These are phyloP conservation scores for Jatropha curcas DNA, from an alignment of 345 rosid species.

Conservation along the genomic window DNA sequence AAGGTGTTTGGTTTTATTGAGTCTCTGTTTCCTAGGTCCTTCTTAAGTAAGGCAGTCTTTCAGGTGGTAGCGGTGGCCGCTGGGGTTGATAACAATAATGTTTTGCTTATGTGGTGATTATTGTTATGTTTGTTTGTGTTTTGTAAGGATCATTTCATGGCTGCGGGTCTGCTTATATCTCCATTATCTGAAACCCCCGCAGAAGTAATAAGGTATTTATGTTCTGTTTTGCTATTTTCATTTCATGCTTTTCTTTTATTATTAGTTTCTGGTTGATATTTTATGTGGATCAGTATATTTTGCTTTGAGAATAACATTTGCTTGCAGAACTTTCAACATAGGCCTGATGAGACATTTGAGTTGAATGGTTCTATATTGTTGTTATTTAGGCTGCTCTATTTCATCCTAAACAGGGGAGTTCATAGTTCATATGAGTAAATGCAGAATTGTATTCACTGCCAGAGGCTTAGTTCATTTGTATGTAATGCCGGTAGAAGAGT, in stretches of 20 bases:
- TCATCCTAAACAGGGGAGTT: too few relatives aligned
- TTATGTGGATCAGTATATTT: too few relatives aligned
- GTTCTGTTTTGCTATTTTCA: constrained; percentile 5
- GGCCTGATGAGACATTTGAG: too few relatives aligned
- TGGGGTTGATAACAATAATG: background rate
- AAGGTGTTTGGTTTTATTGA: background rate
- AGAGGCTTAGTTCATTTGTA: too few relatives aligned
- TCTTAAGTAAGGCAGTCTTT: too few relatives aligned
- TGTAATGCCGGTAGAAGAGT: background rate
- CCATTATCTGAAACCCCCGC: background rate
- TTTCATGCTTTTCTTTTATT: background rate
- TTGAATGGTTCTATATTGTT: too few relatives aligned
- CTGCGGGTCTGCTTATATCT: constrained; percentile 13
- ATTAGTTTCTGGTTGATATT: too few relatives aligned
- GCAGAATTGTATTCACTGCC: background rate
- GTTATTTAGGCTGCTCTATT: too few relatives aligned
- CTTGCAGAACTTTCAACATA: background rate
- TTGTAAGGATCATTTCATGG: constrained; percentile 3
- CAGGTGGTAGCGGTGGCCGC: background rate
- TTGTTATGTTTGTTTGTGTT: background rate
- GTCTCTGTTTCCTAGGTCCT: background rate
- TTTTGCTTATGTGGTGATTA: background rate
- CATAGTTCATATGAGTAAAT: too few relatives aligned
- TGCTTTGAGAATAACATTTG: too few relatives aligned
- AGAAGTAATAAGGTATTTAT: constrained; percentile 12